Percentiles rank a stretch among this genome's conserved stretches.
Conservation (phyloP, 164 flowering plant genomes). For the Santalum album region DNA sequence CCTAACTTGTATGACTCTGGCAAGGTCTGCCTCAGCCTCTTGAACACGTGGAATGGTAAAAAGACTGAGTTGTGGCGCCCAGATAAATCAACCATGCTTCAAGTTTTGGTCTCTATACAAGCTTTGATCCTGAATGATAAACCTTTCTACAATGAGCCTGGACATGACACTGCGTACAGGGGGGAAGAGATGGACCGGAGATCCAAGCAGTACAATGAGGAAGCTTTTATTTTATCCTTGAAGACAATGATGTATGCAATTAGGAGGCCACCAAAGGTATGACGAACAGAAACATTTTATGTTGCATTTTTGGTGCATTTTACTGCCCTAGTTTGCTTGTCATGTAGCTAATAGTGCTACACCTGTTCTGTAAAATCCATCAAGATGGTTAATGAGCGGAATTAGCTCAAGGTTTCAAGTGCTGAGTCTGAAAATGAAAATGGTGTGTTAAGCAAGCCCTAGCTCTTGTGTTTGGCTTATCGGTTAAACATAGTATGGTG, state of each 20-base stretch:
- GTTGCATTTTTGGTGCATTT: background rate
- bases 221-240: background rate
- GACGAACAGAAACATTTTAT: background rate
- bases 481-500: no score
- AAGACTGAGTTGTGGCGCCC: background rate
- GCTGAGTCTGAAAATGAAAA: no score
- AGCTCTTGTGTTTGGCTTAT: no score
- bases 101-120: conserved; percentile 5
- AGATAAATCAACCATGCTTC: conserved; percentile 3
- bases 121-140: background rate
- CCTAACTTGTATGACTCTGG: conserved; percentile 3
- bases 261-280: background rate
- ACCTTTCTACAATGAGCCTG: conserved; percentile 2
- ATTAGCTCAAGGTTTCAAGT: no score
- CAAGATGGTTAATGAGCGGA: no score
- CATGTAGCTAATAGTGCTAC: no score
- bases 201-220: background rate
- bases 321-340: background rate
- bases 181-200: background rate
- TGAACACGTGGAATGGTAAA: conserved; percentile 1
- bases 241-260: background rate
- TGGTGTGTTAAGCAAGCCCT: no score
- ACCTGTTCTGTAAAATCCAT: no score
- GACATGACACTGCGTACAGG: background rate
- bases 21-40: conserved; percentile 6